Evolutionary conservation across 768 basidiomycete genomes (phyloP).

Genomic region (Daedaleopsis sinensis): DNA sequence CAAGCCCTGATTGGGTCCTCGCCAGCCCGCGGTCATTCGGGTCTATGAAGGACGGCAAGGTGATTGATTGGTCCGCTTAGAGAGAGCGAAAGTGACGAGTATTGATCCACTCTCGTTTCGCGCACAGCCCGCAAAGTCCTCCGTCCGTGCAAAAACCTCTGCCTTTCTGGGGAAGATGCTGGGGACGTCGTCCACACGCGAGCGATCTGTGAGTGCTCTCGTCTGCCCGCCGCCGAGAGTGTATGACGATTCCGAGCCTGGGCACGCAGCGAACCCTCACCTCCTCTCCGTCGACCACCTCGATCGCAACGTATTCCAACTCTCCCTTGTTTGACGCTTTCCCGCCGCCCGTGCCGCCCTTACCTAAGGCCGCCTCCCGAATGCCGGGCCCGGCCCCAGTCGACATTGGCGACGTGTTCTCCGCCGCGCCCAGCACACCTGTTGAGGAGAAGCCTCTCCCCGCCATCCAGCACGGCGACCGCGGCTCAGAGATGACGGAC

Average conservation of each 20-base stretch:
- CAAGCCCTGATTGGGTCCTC: constrained; percentile 32
- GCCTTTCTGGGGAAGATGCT: constrained; percentile 82
- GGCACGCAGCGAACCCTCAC: constrained; percentile 27
- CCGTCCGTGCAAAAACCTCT: constrained; percentile 78
- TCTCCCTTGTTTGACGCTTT: constrained; percentile 41
- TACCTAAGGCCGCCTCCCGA: constrained; percentile 40
- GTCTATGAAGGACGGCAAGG: constrained; percentile 45
- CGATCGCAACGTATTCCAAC: constrained; percentile 28
- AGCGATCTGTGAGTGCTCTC: constrained; percentile 58
- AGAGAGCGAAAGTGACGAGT: neutral
- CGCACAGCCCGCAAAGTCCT: constrained; percentile 54
- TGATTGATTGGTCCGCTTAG: constrained; percentile 33
- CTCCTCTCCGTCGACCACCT: constrained; percentile 26
- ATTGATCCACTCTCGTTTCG: neutral
- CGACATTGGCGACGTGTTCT: constrained; percentile 57
- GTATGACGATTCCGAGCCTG: neutral
- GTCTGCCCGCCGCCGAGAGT: constrained; percentile 22
- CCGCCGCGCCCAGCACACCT: constrained; percentile 29
- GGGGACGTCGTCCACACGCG: constrained; percentile 63
- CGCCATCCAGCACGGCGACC: constrained; percentile 46
- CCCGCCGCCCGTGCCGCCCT: constrained; percentile 44
- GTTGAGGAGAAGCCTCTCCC: constrained; percentile 66
- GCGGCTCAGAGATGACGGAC: constrained; percentile 33
- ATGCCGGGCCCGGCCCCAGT: constrained; percentile 23
- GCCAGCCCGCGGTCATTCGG: constrained; percentile 33